Conservation (phyloP, 1,284 basidiomycete genomes). For the Fomes fomentarius region DNA sequence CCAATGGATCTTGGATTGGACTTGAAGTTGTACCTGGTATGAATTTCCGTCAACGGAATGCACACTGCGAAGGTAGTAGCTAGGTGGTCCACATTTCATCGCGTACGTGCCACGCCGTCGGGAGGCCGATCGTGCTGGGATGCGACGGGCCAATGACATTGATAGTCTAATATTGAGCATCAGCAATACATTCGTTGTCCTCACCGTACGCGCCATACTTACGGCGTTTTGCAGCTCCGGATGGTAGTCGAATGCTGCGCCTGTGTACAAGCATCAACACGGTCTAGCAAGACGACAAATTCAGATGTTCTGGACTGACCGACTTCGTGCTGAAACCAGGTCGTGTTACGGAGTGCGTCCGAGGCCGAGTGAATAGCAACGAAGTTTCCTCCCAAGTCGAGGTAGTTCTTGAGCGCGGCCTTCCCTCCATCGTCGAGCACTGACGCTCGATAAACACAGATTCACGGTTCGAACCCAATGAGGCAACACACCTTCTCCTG, state of each 20-base stretch:
- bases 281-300: neutral
- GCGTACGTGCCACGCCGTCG: conserved; percentile 61
- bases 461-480: neutral
- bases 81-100: conserved; percentile 56
- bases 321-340: conserved; percentile 58
- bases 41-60: too few species aligned
- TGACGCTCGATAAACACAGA: conserved; percentile 26
- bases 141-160: conserved; percentile 63
- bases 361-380: conserved; percentile 72
- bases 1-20: conserved; percentile 72
- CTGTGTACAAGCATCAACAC: conserved; percentile 28
- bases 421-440: conserved; percentile 67
- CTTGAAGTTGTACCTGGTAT: conserved; percentile 81
- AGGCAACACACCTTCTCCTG: conserved; percentile 56
- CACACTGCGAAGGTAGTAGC: neutral
- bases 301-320: conserved; percentile 39
- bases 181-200: neutral
- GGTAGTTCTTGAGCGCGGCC: conserved; percentile 64
- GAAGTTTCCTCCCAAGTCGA: conserved; percentile 75
- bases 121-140: conserved; percentile 68
- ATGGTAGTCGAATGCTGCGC: conserved; percentile 80
- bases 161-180: conserved; percentile 50
- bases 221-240: conserved; percentile 66
- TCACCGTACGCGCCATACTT: too few species aligned
- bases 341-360: conserved; percentile 67